These are phyloP conservation scores for Strobilomyces dryophilus DNA, from an alignment of 768 basidiomycete genomes.

Conservation along the genomic window DNA sequence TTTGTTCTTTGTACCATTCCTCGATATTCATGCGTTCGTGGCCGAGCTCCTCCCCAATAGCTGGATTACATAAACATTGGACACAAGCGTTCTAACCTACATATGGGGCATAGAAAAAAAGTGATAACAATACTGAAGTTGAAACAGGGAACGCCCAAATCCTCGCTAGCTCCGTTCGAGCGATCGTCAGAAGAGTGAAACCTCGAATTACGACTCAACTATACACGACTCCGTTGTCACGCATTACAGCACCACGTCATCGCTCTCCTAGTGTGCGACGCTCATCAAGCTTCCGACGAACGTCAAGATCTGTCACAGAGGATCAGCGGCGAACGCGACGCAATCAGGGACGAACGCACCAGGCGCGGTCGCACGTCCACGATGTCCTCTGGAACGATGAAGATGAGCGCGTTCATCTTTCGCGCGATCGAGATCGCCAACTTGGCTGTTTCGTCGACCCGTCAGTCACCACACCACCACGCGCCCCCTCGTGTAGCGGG, in stretches of 20 bases:
- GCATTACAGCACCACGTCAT: neutral
- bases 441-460: constrained; percentile 61
- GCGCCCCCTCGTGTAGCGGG: too few species aligned
- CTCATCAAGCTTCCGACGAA: constrained; percentile 94
- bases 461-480: neutral
- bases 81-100: too few species aligned
- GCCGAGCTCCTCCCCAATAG: too few species aligned
- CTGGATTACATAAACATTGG: too few species aligned
- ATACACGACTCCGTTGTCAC: neutral
- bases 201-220: neutral
- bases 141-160: too few species aligned
- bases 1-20: too few species aligned
- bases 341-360: constrained; percentile 42
- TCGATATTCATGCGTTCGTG: too few species aligned
- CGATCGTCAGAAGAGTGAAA: neutral
- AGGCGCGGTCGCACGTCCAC: constrained; percentile 90
- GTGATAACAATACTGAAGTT: too few species aligned
- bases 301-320: constrained; percentile 68
- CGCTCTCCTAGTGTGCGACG: constrained; percentile 36
- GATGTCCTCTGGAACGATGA: constrained; percentile 95
- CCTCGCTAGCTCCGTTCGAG: too few species aligned
- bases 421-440: constrained; percentile 97
- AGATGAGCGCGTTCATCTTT: constrained; percentile 95
- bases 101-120: too few species aligned
- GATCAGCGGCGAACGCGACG: neutral